Base-by-base conservation (phyloP, 768 basidiomycete species). In the Amanita brunnescens region DNA sequence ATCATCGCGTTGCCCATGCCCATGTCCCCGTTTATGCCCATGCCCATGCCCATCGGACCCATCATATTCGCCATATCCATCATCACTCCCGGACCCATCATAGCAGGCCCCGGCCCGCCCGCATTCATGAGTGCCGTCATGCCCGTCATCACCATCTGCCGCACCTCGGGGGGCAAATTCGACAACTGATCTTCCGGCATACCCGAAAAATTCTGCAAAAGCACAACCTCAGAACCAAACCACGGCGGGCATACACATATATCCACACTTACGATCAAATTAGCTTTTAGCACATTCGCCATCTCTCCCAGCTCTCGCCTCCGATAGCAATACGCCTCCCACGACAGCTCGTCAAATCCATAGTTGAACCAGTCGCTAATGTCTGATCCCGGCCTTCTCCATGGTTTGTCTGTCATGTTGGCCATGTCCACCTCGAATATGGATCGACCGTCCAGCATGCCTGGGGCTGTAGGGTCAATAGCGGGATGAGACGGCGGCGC, bases 291-390 rank as follows among this genome's bases (percentile, higher is more conserved):
- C 40, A 89, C 80, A 52, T 77, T 81, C 0, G 86, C 87, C 50
- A 87, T 73, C 52, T 91, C 90, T 2, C 87, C 85, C 46, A 91
- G 64, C 51, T 91, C 87, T 37, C 87, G 76, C 59, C 91, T 75
- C 59, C 90, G 78, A 65, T 88, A 86, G 59, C 85, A 89, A 61
- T 95, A 99, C 37, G 84, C 85, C 62, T 91, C 89, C 92, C 93
- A 99, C 30, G 87, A 88, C 13, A 90, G 77, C 68, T 99, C 96
- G 66, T 99, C 96, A 61, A 98, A 98, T 0, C 96, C 96, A 59
- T 96, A 98, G 67, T 99, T 98, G 70, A 99, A 99, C 87, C 93
- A 99, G 70, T 97, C 94, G 58, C 88, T 87, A 54, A 96, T 75
- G 70, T 96, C 92, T 3, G 89, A 84, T 30, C 96, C 96, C 6